Conservation (phyloP, 805 yeast genomes). For the Candida morakotiae region DNA sequence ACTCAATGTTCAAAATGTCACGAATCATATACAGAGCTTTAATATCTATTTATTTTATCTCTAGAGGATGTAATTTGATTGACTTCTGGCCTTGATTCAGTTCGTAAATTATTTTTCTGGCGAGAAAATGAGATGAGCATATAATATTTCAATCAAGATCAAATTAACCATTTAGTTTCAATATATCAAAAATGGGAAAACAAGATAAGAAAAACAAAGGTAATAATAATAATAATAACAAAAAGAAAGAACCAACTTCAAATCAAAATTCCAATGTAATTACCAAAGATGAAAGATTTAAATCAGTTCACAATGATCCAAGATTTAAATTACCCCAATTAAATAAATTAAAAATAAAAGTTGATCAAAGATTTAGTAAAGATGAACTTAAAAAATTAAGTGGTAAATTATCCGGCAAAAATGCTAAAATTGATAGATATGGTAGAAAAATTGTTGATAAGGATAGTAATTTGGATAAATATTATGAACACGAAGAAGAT, state of each 20-base stretch:
- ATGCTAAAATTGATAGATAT: slow-evolving; percentile 74
- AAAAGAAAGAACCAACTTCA: slow-evolving; percentile 8
- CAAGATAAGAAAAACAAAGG: slow-evolving; percentile 2
- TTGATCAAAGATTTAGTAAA: slow-evolving; percentile 80
- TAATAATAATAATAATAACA: slow-evolving; percentile 8
- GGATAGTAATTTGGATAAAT: slow-evolving; percentile 55
- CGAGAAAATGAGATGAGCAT: neutral
- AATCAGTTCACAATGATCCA: slow-evolving; percentile 80
- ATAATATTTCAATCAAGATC: too few relatives aligned
- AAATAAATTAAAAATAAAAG: slow-evolving; percentile 65
- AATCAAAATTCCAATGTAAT: slow-evolving; percentile 20
- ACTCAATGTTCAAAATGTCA: too few relatives aligned
- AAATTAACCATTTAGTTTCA: too few relatives aligned
- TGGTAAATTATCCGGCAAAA: slow-evolving; percentile 44
- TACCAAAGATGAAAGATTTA: slow-evolving; percentile 71
- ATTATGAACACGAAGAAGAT: slow-evolving; percentile 47
- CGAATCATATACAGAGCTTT: too few relatives aligned
- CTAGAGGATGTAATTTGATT: too few relatives aligned
- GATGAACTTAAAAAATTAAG: slow-evolving; percentile 53
- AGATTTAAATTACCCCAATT: slow-evolving; percentile 73
- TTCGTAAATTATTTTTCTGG: too few relatives aligned
- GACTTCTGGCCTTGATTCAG: too few relatives aligned
- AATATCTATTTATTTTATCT: too few relatives aligned
- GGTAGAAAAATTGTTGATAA: slow-evolving; percentile 62
- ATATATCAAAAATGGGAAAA: neutral